Evolutionary conservation across 148 eudicot species (phyloP), one percentile per base, ranked within the genome.

Genomic region (Fallopia convolvulus): DNA sequence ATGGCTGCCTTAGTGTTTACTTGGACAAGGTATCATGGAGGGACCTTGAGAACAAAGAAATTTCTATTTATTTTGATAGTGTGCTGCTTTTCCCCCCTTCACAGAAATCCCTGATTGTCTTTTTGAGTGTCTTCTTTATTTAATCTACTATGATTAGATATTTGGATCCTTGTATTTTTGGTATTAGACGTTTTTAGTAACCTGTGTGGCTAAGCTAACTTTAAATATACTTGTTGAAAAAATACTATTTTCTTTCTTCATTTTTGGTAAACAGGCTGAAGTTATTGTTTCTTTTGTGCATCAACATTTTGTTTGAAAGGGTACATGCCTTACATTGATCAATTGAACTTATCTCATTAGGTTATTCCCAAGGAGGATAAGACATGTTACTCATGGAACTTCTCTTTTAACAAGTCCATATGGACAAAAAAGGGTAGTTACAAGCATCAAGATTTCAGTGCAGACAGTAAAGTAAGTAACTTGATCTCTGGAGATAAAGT

Each of bases 1-100:
- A 96, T 77, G 85, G 90, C 76, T 91, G 82, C 32, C 81, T 93
- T 79, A 97, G 98, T 78, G 84, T 91, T 23, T 96, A 87, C 86
- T 81, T 96, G 68, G 98, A 93, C 74, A 96, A 96, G 99, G 99
- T 96, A 89, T 68, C 56, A 17, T 36, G 18, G 13, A 30, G 4
- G 8, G 13, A 3, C 8, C 26, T 32, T 5, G 13, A 61, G 13
- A 21, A 8, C 15, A 32, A 30, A 32, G 18, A 65, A 30, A 65
- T 32, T 30, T 26, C 12, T 4, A 30, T 30, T 8, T 58, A 8
- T 61, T 36, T 36, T 68, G 3, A 17, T 30, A 63, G 39, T 36
- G 49, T 8, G 17, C 18, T 74, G 39, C 55, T 50, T 48, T 11
- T 3, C 0, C 12, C 2, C 74, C 72, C 12, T 20, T 26, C 10